Conservation (phyloP, 306 rosid genomes). For the Vachellia pachyceras region DNA sequence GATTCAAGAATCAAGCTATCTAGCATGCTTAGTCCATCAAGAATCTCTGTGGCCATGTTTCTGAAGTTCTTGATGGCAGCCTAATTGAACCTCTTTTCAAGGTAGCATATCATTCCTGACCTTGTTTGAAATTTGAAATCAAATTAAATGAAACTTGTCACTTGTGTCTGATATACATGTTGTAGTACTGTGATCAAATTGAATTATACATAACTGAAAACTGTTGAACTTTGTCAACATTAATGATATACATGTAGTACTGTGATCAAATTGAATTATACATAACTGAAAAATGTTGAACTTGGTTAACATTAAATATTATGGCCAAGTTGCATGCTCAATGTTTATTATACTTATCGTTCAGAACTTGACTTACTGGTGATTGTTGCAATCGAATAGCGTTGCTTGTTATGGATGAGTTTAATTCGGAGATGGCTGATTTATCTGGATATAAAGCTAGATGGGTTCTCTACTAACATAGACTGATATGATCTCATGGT, state of each 20-base stretch:
- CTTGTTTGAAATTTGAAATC: constrained; percentile 28
- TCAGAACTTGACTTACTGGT: not conserved
- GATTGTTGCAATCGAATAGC: not conserved
- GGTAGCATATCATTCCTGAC: constrained; percentile 52
- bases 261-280: not conserved
- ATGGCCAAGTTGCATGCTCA: not conserved
- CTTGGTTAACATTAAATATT: not conserved
- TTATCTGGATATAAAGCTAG: not conserved
- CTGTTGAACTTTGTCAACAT: not conserved
- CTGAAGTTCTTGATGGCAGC: constrained; percentile 89
- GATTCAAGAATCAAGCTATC: constrained; percentile 73
- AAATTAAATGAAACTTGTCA: not conserved
- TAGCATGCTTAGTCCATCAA: constrained; percentile 69
- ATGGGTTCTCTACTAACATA: not conserved
- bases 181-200: too few relatives aligned
- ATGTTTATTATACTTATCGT: not conserved
- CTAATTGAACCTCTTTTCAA: constrained; percentile 87
- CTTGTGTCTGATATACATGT: too few relatives aligned
- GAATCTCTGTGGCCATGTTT: constrained; percentile 59
- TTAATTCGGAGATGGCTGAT: not conserved
- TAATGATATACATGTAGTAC: not conserved
- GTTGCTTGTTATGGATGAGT: not conserved
- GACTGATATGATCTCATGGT: not conserved
- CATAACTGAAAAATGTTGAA: not conserved
- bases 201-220: too few relatives aligned